Conservation (phyloP, 2,329 filamentous ascomycete species). For the Pseudopithomyces chartarum region DNA sequence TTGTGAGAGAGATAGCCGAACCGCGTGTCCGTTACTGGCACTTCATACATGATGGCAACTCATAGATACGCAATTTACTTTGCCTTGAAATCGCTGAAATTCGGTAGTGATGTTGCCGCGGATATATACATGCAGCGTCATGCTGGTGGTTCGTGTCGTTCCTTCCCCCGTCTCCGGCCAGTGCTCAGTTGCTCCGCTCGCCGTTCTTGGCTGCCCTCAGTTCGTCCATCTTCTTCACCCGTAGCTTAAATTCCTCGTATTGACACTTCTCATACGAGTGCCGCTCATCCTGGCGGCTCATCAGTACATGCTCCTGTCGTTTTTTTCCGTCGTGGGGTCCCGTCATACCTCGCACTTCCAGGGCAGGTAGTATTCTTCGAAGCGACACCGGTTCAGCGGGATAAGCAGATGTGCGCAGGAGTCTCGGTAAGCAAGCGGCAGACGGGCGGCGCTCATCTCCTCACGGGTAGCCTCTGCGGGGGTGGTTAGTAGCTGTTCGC, state of each 20-base stretch:
- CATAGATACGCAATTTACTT: too few species aligned
- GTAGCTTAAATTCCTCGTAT: slow-evolving; percentile 98
- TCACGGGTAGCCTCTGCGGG: slow-evolving; percentile 77
- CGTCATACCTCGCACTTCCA: slow-evolving; percentile 93
- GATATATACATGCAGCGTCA: slow-evolving; percentile 42
- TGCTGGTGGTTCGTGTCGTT: not conserved
- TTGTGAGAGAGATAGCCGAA: too few species aligned
- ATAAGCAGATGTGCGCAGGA: slow-evolving; percentile 94
- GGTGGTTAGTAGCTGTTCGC: slow-evolving; percentile 32
- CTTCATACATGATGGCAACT: too few species aligned
- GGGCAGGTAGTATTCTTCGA: slow-evolving; percentile 88
- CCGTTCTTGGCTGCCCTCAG: slow-evolving; percentile 83
- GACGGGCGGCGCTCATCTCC: slow-evolving; percentile 89
- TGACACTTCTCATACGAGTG: slow-evolving; percentile 99
- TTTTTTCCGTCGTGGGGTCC: not conserved
- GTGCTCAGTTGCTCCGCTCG: slow-evolving; percentile 77
- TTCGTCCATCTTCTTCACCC: slow-evolving; percentile 98
- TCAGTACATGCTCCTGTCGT: slow-evolving; percentile 19
- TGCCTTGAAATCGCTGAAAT: not conserved
- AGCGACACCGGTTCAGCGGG: slow-evolving; percentile 92
- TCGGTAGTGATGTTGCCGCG: slow-evolving; percentile 20
- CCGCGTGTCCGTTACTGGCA: too few species aligned
- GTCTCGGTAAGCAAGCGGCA: slow-evolving; percentile 91
- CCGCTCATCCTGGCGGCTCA: slow-evolving; percentile 75
- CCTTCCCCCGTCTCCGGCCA: not conserved